A percentile compares a stretch with the other conserved stretches of the same genome.
phyloP scores from a whole-genome alignment of 345 rosid genomes.

The Mallotus nudiflorus region DNA sequence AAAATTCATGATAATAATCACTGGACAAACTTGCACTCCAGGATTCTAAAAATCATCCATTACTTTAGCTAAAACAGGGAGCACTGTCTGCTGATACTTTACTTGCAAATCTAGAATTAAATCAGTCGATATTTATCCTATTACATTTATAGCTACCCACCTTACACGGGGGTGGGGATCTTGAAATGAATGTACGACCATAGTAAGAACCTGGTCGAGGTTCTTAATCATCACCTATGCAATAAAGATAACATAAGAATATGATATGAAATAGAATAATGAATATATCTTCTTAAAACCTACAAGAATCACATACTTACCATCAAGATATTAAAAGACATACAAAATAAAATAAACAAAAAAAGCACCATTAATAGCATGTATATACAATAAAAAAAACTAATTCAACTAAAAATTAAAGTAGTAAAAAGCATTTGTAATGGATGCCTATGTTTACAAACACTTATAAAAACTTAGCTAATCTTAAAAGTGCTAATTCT shows the following conservation, averaged over 20 bases:
- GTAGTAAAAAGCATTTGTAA: background rate
- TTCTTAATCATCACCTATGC: conserved; percentile 46
- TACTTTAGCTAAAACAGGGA: conserved; percentile 74
- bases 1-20: background rate
- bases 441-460: background rate
- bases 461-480: conserved; percentile 42
- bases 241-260: conserved; percentile 30
- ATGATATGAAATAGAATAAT: conserved; percentile 58
- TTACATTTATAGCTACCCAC: conserved; percentile 93
- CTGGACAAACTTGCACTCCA: conserved; percentile 71
- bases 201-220: conserved; percentile 80
- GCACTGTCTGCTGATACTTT: conserved; percentile 70
- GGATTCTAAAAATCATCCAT: conserved; percentile 97
- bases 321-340: background rate
- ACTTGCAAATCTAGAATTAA: conserved; percentile 94
- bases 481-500: conserved; percentile 79
- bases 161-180: conserved; percentile 97
- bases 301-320: background rate
- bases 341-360: background rate
- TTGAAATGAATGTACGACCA: conserved; percentile 80
- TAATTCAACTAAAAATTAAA: background rate
- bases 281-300: background rate
- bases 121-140: conserved; percentile 93
- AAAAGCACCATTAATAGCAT: background rate
- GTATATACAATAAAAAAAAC: background rate